These are phyloP conservation scores for Ajuga chamaepitys DNA, from an alignment of 257 asterid species.

Conservation along the genomic window DNA sequence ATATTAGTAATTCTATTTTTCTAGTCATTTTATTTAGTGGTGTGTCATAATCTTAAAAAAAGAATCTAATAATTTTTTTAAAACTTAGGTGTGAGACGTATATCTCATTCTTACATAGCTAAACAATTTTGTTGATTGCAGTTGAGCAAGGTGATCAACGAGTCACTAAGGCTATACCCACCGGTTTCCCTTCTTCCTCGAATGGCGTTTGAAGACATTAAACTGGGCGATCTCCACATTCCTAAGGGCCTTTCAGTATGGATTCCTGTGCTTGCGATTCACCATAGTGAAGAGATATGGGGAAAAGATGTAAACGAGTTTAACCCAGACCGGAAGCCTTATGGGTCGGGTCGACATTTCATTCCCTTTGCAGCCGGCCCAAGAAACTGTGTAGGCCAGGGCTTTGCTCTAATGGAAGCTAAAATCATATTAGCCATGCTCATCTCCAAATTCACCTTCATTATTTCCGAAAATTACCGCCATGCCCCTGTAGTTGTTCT, in stretches of 20 bases:
- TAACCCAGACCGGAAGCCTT: constrained; percentile 54
- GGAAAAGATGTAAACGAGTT: constrained; percentile 83
- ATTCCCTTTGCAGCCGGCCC: constrained; percentile 94
- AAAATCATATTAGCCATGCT: constrained; percentile 85
- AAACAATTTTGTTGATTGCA: constrained; percentile 16
- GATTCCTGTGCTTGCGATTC: constrained; percentile 89
- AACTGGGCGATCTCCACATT: constrained; percentile 66
- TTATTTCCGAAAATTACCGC: constrained; percentile 61
- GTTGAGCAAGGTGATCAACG: constrained; percentile 85
- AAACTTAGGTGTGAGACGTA: too few relatives aligned
- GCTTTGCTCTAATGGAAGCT: constrained; percentile 91
- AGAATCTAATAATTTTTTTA: too few relatives aligned
- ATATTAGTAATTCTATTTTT: too few relatives aligned
- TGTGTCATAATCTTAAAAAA: too few relatives aligned
- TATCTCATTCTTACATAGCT: too few relatives aligned
- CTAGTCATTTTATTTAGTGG: too few relatives aligned
- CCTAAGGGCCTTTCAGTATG: constrained; percentile 90
- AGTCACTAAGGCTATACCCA: constrained; percentile 75
- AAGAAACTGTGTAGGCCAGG: constrained; percentile 77
- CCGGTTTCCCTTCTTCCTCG: constrained; percentile 84
- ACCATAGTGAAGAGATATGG: constrained; percentile 76
- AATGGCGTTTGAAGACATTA: constrained; percentile 87
- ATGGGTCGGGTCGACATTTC: constrained; percentile 53
- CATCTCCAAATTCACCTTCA: constrained; percentile 61
- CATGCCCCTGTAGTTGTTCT: constrained; percentile 82